Conservation (phyloP, 306 rosid species). For the Clitoria ternatea region DNA sequence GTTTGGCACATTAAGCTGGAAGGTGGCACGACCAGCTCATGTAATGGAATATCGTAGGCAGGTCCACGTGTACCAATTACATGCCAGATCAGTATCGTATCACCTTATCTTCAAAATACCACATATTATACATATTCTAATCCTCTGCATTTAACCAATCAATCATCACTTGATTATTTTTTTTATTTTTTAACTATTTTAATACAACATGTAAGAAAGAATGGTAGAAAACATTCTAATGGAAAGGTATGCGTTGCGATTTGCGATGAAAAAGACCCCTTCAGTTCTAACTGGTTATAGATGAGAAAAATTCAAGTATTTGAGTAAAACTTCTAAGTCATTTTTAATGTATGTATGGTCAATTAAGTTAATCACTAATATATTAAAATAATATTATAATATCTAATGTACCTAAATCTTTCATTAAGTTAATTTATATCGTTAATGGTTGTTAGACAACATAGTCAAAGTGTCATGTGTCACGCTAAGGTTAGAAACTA, state of each 20-base stretch:
- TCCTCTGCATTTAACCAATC: neutral
- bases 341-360: no score
- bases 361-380: no score
- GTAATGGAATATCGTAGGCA: constrained; percentile 3
- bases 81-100: neutral
- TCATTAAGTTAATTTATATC: no score
- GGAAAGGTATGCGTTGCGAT: neutral
- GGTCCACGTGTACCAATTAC: constrained; percentile 17
- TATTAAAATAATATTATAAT: no score
- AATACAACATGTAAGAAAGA: neutral
- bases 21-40: neutral
- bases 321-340: no score
- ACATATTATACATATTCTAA: neutral
- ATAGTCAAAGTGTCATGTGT: no score
- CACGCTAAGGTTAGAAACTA: no score
- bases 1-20: neutral
- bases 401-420: no score
- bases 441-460: no score
- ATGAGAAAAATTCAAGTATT: neutral
- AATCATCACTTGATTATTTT: neutral
- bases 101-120: neutral
- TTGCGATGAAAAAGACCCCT: neutral
- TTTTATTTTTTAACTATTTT: neutral
- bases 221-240: neutral
- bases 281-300: neutral